Conservation (phyloP, 257 asterid species). For the Knoxia roxburghii region DNA sequence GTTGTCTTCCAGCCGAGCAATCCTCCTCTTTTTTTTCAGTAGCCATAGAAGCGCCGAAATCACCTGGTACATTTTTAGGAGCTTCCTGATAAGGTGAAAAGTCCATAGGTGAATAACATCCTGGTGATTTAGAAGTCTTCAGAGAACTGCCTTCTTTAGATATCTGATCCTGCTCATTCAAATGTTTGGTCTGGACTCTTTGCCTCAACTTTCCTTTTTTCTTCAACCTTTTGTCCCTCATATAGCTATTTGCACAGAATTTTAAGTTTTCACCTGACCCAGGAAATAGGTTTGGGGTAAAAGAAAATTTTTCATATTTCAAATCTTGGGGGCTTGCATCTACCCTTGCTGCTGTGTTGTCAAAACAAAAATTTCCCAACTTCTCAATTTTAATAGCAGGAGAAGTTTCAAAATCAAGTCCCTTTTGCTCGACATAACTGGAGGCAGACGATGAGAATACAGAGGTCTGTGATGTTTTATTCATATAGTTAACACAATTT, state of each 20-base stretch:
- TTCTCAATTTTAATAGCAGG: slow-evolving; percentile 32
- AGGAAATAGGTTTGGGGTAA: slow-evolving; percentile 26
- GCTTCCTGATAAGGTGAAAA: slow-evolving; percentile 70
- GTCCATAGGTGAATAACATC: slow-evolving; percentile 83
- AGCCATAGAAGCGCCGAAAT: slow-evolving; percentile 15
- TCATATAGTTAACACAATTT: slow-evolving; percentile 14
- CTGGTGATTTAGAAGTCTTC: slow-evolving; percentile 44
- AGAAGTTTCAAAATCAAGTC: slow-evolving; percentile 27
- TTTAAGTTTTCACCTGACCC: slow-evolving; percentile 29
- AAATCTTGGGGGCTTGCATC: slow-evolving; percentile 34
- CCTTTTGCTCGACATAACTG: slow-evolving; percentile 22
- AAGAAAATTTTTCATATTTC: slow-evolving; percentile 29
- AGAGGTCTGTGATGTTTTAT: slow-evolving; percentile 16
- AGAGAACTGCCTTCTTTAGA: slow-evolving; percentile 30
- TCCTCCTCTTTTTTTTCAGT: slow-evolving; percentile 30
- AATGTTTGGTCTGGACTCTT: slow-evolving; percentile 32
- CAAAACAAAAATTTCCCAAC: slow-evolving; percentile 29
- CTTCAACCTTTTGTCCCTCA: slow-evolving; percentile 39
- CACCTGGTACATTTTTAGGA: slow-evolving; percentile 25
- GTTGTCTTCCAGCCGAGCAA: slow-evolving; percentile 15
- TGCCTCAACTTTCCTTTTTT: slow-evolving; percentile 49
- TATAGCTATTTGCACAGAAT: slow-evolving; percentile 32
- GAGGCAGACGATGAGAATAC: slow-evolving; percentile 14
- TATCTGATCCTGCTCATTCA: slow-evolving; percentile 27
- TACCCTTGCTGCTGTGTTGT: slow-evolving; percentile 23